Evolutionary conservation across 352 stramenopile genomes (phyloP).

Genomic region (Phytophthora podocarpi): DNA sequence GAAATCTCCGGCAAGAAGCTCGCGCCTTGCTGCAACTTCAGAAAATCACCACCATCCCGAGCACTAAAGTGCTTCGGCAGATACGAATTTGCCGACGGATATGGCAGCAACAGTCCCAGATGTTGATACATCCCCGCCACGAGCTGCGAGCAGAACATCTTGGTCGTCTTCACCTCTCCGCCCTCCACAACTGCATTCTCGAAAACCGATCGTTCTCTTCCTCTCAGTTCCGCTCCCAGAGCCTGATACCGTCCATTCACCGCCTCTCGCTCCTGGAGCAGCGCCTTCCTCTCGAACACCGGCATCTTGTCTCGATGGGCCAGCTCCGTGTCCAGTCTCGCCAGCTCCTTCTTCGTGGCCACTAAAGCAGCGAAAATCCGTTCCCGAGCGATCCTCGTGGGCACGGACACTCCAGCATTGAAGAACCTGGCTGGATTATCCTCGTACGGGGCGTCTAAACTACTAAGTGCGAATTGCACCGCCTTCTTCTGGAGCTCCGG

Average conservation of each 20-base stretch:
- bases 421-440: slow-evolving; percentile 75
- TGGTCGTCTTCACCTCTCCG: slow-evolving; percentile 38
- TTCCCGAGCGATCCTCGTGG: slow-evolving; percentile 71
- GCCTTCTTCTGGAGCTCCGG: slow-evolving; percentile 63
- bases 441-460: slow-evolving; percentile 81
- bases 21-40: slow-evolving; percentile 81
- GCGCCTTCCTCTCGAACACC: slow-evolving; percentile 74
- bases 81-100: slow-evolving; percentile 87
- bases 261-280: slow-evolving; percentile 50
- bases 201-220: slow-evolving; percentile 78
- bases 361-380: slow-evolving; percentile 76
- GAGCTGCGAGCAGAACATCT: slow-evolving; percentile 88
- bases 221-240: slow-evolving; percentile 59
- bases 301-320: slow-evolving; percentile 72
- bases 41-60: slow-evolving; percentile 55
- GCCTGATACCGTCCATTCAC: slow-evolving; percentile 64
- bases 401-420: slow-evolving; percentile 77
- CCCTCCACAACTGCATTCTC: slow-evolving; percentile 73
- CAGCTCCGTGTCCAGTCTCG: slow-evolving; percentile 65
- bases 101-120: slow-evolving; percentile 74
- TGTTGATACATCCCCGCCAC: slow-evolving; percentile 83
- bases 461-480: slow-evolving; percentile 59
- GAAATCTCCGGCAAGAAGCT: slow-evolving; percentile 77
- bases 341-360: slow-evolving; percentile 66
- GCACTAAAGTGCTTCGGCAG: slow-evolving; percentile 86